phyloP scores from a whole-genome alignment of 305 asterid species.

The Coffea humblotiana region DNA sequence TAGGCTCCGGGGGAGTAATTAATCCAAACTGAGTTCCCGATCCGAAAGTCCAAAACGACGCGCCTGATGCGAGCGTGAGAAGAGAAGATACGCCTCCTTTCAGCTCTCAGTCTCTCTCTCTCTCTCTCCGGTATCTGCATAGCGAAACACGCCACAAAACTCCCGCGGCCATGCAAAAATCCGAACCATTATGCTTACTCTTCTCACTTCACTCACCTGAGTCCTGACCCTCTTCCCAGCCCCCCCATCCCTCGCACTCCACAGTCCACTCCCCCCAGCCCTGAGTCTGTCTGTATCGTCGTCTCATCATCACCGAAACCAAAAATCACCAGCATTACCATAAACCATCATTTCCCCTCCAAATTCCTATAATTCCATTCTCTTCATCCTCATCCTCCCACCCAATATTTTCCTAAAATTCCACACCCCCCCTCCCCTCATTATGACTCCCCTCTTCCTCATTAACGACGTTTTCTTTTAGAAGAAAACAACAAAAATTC shows the following conservation, averaged over 20 bases:
- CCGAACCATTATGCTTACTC: not conserved
- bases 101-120: constrained; percentile 30
- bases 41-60: constrained; percentile 23
- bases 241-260: too few species aligned
- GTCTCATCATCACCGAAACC: not conserved
- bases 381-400: not conserved
- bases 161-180: constrained; percentile 73
- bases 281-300: not conserved
- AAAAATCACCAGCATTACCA: not conserved
- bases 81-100: not conserved
- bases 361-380: not conserved
- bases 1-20: too few species aligned
- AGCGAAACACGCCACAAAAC: constrained; percentile 48
- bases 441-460: not conserved
- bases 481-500: not conserved
- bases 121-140: constrained; percentile 28
- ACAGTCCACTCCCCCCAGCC: too few species aligned
- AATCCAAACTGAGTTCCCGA: not conserved
- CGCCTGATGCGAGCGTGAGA: constrained; percentile 30
- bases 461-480: not conserved
- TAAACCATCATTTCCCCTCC: not conserved
- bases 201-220: not conserved
- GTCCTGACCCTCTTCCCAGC: not conserved
- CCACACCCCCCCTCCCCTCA: not conserved
- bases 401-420: not conserved